A percentile compares a stretch with the other conserved stretches of the same genome.
phyloP scores from a whole-genome alignment of 495 filamentous ascomycete genomes.

The Hyaloscypha hepaticicola region DNA sequence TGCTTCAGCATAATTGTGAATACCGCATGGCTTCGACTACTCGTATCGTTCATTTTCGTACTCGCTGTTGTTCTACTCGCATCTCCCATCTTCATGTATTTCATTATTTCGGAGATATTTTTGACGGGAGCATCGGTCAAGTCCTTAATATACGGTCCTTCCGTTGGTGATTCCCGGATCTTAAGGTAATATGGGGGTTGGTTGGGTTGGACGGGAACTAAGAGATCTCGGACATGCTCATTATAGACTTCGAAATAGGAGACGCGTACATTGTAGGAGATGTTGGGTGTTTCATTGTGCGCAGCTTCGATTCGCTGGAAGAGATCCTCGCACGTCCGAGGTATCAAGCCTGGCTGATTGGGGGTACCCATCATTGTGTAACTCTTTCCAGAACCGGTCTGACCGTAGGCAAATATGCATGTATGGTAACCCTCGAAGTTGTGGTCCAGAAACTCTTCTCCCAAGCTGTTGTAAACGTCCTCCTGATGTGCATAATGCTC shows the following conservation, averaged over 20 bases:
- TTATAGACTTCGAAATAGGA: constrained; percentile 99
- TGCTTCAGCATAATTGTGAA: constrained; percentile 98
- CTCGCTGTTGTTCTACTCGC: constrained; percentile 84
- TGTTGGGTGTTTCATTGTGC: constrained; percentile 64
- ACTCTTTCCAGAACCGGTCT: constrained; percentile 96
- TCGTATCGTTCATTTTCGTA: constrained; percentile 99
- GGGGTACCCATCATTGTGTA: constrained; percentile 99
- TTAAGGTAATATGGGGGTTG: constrained; percentile 90
- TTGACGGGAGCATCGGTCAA: constrained; percentile 88
- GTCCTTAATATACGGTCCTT: constrained; percentile 98
- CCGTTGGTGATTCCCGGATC: constrained; percentile 90
- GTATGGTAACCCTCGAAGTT: constrained; percentile 99
- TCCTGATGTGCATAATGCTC: constrained; percentile 82
- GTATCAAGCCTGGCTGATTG: constrained; percentile 85
- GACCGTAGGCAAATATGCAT: constrained; percentile 98
- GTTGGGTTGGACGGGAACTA: constrained; percentile 68
- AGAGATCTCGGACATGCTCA: constrained; percentile 93
- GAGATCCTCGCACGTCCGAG: constrained; percentile 93
- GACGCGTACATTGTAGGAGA: constrained; percentile 93
- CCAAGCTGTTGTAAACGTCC: constrained; percentile 90
- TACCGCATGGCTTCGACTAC: constrained; percentile 89
- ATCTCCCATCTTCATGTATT: constrained; percentile 89
- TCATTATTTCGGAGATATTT: constrained; percentile 78
- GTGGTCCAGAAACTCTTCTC: constrained; percentile 97
- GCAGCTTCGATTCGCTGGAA: constrained; percentile 92